These are phyloP conservation scores for Encephalitozoon intestinalis DNA, from an alignment of 371 early-diverging fungal species.

Conservation along the genomic window DNA sequence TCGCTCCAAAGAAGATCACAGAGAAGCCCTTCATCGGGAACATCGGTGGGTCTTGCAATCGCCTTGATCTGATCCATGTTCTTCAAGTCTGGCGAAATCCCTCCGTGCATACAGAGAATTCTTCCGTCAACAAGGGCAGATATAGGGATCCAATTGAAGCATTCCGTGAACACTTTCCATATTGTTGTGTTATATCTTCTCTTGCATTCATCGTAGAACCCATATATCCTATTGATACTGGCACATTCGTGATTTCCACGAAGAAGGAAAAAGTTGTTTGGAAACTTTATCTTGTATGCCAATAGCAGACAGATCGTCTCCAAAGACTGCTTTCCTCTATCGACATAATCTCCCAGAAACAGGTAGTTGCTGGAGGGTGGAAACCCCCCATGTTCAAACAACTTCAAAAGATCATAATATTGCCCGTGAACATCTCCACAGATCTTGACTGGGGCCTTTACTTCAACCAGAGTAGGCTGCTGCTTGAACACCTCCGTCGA, in stretches of 20 bases:
- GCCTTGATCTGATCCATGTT: conserved; percentile 86
- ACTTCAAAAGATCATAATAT: conserved; percentile 52
- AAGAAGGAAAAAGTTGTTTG: conserved; percentile 84
- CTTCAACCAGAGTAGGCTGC: conserved; percentile 78
- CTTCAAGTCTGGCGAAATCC: conserved; percentile 72
- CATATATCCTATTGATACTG: conserved; percentile 83
- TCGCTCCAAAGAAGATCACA: conserved; percentile 67
- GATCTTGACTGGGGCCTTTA: conserved; percentile 66
- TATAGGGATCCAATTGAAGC: conserved; percentile 90
- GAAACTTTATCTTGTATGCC: conserved; percentile 82
- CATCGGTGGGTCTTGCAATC: conserved; percentile 80
- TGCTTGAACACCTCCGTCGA: conserved; percentile 77
- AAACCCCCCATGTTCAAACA: conserved; percentile 52
- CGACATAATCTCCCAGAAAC: conserved; percentile 64
- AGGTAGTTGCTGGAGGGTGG: conserved; percentile 57
- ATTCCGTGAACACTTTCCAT: conserved; percentile 92
- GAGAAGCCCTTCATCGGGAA: conserved; percentile 75
- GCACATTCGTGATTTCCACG: conserved; percentile 91
- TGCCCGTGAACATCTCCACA: conserved; percentile 60
- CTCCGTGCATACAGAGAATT: conserved; percentile 88
- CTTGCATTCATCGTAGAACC: conserved; percentile 97
- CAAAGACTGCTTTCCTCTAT: conserved; percentile 84
- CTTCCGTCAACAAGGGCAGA: conserved; percentile 87
- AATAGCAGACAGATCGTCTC: conserved; percentile 83
- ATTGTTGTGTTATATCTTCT: conserved; percentile 76